Evolutionary conservation across 495 filamentous ascomycete species (phyloP), one percentile per base, ranked within the genome.

Genomic region (Xylaria flabelliformis): DNA sequence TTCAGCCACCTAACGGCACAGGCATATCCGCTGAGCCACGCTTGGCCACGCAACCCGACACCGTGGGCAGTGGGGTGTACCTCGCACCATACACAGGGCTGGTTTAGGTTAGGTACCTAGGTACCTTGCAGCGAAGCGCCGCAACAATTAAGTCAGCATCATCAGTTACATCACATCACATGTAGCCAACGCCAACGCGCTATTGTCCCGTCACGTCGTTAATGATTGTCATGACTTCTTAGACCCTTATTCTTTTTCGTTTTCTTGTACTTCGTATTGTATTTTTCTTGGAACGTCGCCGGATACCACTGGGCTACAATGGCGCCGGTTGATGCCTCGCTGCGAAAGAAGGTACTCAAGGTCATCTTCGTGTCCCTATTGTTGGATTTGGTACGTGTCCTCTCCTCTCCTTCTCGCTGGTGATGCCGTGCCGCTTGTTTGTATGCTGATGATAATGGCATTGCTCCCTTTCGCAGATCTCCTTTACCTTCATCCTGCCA

Each of bases 401-500:
- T 69, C 9, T 51, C 41, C 64, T 69, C 15, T 56, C 41, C 51
- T 10, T 7, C 4, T 32, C 32, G 55, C 26, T 48, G 10, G 10
- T 2, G 12, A 34, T 62, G 81, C 90, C 50, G 36, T 29, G 26
- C 26, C 36, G n/a, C n/a, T n/a, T 1, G 26, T 32, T 32, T 55
- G 17, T 41, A 51, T 75, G 70, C 78, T 77, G 73, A 79, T 56
- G 73, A 79, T 56, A 64, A 69, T 39, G 42, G 24, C 42, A 7
- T 12, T 24, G 41, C 55, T 17, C 55, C 32, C 7, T 41, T 51
- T 7, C 12, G 21, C 63, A 86, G 85, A 82, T 86, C 32, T 85
- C 84, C 29, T 86, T 86, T 80, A 98, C 97, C n/a, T 96, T 98
- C 82, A 98, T 98, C 82, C 91, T 99, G 6, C 96, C 96, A 0